These are phyloP conservation scores for Allomyces macrogynus DNA, from an alignment of 192 early-diverging fungal species.

Conservation along the genomic window DNA sequence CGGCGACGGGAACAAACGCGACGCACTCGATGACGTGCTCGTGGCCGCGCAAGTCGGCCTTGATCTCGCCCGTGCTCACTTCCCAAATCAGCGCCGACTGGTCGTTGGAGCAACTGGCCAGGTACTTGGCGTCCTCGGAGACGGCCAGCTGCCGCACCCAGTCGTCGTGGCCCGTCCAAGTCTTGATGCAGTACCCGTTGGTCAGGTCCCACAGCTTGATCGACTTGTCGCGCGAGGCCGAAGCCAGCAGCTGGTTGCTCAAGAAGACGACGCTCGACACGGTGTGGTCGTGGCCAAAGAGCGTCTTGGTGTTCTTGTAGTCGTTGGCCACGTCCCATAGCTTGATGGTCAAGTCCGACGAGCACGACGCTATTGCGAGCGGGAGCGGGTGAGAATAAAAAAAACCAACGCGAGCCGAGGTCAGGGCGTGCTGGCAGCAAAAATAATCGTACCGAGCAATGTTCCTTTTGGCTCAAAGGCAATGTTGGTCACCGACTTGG, in stretches of 20 bases:
- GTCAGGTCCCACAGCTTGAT: slow-evolving; percentile 69
- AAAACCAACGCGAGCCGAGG: no score
- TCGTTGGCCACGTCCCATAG: slow-evolving; percentile 77
- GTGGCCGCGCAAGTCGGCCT: slow-evolving; percentile 67
- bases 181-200: slow-evolving; percentile 57
- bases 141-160: slow-evolving; percentile 67
- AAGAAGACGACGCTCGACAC: slow-evolving; percentile 60
- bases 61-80: slow-evolving; percentile 41
- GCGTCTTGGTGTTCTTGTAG: slow-evolving; percentile 60
- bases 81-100: slow-evolving; percentile 85
- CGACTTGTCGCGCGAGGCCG: slow-evolving; percentile 73
- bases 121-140: slow-evolving; percentile 42
- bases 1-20: slow-evolving; percentile 51
- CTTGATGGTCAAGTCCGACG: slow-evolving; percentile 76
- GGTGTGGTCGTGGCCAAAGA: slow-evolving; percentile 84
- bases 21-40: slow-evolving; percentile 86
- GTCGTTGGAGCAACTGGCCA: slow-evolving; percentile 68
- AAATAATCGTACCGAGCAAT: slow-evolving; percentile 35
- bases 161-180: slow-evolving; percentile 59
- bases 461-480: slow-evolving; percentile 66
- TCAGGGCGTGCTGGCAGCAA: no score
- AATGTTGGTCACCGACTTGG: slow-evolving; percentile 80
- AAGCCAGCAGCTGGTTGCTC: slow-evolving; percentile 55
- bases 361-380: slow-evolving; percentile 46
- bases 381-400: no score